Evolutionary conservation across 2,329 filamentous ascomycete genomes (phyloP), one percentile per base, ranked within the genome.

Genomic region (Dryadomyces quercus-mongolicae): DNA sequence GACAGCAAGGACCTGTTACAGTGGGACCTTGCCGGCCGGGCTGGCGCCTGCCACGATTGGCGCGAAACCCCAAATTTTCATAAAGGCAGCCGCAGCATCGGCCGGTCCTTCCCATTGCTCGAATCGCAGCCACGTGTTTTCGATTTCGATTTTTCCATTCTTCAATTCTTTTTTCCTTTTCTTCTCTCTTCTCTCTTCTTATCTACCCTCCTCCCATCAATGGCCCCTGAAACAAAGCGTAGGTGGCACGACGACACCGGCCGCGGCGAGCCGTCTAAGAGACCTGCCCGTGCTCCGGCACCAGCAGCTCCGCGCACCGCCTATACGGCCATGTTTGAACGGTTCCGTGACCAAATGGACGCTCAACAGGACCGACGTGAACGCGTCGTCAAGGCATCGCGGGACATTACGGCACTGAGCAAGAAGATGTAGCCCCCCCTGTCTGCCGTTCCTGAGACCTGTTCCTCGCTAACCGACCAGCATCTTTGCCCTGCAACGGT

Each of bases 311-410:
- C 71, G 5, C 66, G 66, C 56, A 73, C 70, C 55, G 70, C 70
- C 15, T 84, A 81, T 65, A 81, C 82, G 58, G 69, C 83, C 60
- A 90, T 97, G 78, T 98, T 98, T 67, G 85, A 88, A 67, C 72
- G 68, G 8, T 95, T 97, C 67, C 85, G 91, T 52, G 77, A 85
- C 63, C 91, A 96, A 70, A 76, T 98, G 31, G 93, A 98, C 65
- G 82, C 93, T 70, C 92, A 97, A 66, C 88, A 98, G 68, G 93
- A 97, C 69, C 84, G 93, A 16, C 80, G 90, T 55, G 91, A 96
- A 71, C 81, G 86, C 53, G 82, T 95, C 61, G 87, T 94, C 65
- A 98, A 97, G 73, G 85, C 84, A 2, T 94, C 88, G 9, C 77
- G 92, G 58, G 93, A 98, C 67, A 87, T 98, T 56, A 98, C 93